Conservation (phyloP, 805 yeast species). For the Saccharomycopsis fodiens region DNA sequence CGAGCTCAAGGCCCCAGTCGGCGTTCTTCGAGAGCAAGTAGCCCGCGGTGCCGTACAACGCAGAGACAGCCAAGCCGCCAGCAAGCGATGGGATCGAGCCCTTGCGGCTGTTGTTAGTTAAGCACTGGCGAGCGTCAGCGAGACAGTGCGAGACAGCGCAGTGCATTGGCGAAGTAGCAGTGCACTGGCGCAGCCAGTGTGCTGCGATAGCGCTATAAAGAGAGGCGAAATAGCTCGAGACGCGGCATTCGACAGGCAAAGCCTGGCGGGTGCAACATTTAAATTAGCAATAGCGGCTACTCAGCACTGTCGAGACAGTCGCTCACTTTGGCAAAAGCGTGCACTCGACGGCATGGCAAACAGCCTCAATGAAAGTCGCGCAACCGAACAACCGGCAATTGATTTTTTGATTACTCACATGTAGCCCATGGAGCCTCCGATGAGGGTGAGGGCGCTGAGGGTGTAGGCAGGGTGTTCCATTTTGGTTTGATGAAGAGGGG, state of each 20-base stretch:
- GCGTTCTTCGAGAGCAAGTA: conserved; percentile 65
- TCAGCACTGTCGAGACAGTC: background rate
- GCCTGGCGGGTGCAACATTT: no score
- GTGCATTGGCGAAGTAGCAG: no score
- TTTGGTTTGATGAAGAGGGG: no score
- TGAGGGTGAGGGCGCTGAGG: conserved; percentile 56
- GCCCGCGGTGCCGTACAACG: conserved; percentile 61
- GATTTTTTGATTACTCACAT: conserved; percentile 29
- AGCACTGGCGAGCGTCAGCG: no score
- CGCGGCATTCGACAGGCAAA: background rate
- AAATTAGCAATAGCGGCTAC: background rate
- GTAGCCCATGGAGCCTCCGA: conserved; percentile 69
- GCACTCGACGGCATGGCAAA: no score
- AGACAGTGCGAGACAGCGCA: no score
- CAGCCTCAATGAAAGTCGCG: no score
- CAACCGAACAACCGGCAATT: no score
- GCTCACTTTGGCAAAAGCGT: no score
- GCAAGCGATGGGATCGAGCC: conserved; percentile 72
- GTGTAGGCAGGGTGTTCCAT: conserved; percentile 77
- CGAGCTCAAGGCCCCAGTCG: conserved; percentile 76
- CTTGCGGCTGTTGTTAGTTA: conserved; percentile 36
- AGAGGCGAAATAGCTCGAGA: background rate
- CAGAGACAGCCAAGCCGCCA: conserved; percentile 62
- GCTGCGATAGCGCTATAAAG: background rate
- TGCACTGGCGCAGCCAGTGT: no score